Evolutionary conservation across 371 early-diverging fungal genomes (phyloP).

Genomic region (Smittium culicis): DNA sequence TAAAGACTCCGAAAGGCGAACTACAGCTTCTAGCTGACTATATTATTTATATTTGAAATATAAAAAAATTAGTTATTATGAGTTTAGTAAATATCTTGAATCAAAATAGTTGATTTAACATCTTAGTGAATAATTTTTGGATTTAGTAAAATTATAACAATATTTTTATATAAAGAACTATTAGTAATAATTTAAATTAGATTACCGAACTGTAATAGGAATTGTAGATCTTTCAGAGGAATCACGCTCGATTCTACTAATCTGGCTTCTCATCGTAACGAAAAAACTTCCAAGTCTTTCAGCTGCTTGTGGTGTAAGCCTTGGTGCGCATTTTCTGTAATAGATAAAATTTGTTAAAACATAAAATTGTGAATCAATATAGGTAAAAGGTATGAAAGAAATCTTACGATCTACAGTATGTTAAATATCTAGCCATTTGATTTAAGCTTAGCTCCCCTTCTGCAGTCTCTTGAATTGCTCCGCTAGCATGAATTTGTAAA

Average conservation of each 20-base stretch:
- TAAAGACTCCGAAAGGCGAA: conserved; percentile 96
- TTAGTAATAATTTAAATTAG: background rate
- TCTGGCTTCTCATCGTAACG: conserved; percentile 79
- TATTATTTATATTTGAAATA: conserved; percentile 11
- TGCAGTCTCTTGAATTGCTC: conserved; percentile 40
- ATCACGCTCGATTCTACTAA: conserved; percentile 65
- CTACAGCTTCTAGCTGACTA: conserved; percentile 97
- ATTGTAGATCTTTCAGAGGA: conserved; percentile 68
- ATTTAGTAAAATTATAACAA: no score
- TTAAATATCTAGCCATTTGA: conserved; percentile 86
- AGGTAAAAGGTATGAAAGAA: conserved; percentile 18
- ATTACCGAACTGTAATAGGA: conserved; percentile 84
- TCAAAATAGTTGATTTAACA: no score
- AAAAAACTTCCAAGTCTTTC: conserved; percentile 88
- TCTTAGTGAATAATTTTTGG: no score
- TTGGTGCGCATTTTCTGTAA: conserved; percentile 79
- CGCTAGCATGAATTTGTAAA: conserved; percentile 76
- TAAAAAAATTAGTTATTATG: no score
- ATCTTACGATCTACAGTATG: conserved; percentile 68
- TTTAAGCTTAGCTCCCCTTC: conserved; percentile 74
- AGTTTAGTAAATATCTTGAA: no score
- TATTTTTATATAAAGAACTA: no score
- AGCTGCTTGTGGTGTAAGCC: conserved; percentile 73
- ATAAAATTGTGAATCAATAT: conserved; percentile 1
- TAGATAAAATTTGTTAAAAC: conserved; percentile 3